phyloP scores from a whole-genome alignment of 192 early-diverging fungal species.

The Gonapodya sp. region DNA sequence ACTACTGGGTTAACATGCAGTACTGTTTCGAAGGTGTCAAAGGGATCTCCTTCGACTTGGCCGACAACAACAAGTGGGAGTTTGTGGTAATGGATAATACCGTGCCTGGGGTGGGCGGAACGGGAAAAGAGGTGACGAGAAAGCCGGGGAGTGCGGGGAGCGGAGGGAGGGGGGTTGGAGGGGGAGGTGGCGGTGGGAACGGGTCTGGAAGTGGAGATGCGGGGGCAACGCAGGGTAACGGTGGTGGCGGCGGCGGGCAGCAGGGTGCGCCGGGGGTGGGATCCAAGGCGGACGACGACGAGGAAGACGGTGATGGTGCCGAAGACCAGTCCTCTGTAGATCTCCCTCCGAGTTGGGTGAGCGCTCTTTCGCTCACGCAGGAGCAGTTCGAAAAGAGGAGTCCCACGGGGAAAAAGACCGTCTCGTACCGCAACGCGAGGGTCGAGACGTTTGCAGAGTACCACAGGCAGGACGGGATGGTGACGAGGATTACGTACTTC shows the following conservation, averaged over 20 bases:
- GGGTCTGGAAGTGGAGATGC: neutral
- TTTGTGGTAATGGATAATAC: conserved; percentile 46
- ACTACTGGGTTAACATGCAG: conserved; percentile 60
- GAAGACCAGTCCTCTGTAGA: conserved; percentile 34
- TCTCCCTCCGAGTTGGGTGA: conserved; percentile 47
- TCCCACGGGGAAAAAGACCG: conserved; percentile 38
- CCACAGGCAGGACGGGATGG: conserved; percentile 43
- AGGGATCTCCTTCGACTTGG: conserved; percentile 52
- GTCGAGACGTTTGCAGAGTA: conserved; percentile 51
- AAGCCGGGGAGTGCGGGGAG: neutral
- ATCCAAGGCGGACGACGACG: conserved; percentile 25
- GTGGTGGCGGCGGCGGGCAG: neutral
- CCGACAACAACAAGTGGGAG: conserved; percentile 54
- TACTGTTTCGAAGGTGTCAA: conserved; percentile 48
- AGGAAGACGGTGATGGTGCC: conserved; percentile 11
- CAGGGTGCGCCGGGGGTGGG: conserved; percentile 10
- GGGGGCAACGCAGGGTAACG: neutral
- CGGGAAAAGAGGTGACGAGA: neutral
- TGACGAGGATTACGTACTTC: conserved; percentile 40
- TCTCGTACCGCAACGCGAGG: conserved; percentile 31
- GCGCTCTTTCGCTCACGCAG: conserved; percentile 25
- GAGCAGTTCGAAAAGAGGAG: conserved; percentile 44
- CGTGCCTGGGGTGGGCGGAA: conserved; percentile 26
- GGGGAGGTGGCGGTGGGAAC: neutral
- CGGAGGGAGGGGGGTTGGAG: neutral